Conservation (phyloP, 345 rosid species). For the Hibiscus syriacus region DNA sequence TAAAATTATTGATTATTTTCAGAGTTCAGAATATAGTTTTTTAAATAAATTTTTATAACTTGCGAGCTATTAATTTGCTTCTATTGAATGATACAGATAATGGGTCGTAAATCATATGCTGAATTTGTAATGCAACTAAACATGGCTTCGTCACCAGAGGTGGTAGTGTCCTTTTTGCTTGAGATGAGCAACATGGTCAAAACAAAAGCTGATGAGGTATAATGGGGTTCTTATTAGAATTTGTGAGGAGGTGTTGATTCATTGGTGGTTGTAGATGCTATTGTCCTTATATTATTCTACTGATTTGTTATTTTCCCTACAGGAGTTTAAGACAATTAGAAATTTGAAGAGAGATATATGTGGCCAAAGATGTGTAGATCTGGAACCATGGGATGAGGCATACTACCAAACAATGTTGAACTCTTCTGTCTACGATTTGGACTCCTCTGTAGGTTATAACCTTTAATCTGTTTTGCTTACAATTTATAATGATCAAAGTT, state of each 20-base stretch:
- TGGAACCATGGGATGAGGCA: conserved; percentile 97
- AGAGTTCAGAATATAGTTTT: not conserved
- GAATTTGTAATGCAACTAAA: conserved; percentile 62
- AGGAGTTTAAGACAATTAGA: conserved; percentile 68
- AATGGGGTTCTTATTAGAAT: not conserved
- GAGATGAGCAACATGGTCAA: conserved; percentile 73
- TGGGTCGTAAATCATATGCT: conserved; percentile 68
- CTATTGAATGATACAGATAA: conserved; percentile 39
- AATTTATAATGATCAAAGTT: conserved; percentile 1
- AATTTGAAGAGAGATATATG: conserved; percentile 55
- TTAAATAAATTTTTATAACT: not conserved
- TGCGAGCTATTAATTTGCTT: not conserved
- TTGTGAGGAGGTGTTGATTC: conserved; percentile 1
- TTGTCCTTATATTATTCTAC: conserved; percentile 7
- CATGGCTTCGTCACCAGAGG: conserved; percentile 78
- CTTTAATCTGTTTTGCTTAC: conserved; percentile 11
- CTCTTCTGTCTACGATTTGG: conserved; percentile 61
- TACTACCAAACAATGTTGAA: conserved; percentile 79
- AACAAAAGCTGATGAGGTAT: conserved; percentile 78
- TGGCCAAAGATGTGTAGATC: conserved; percentile 40
- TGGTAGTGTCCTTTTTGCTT: conserved; percentile 64
- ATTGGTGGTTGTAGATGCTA: conserved; percentile 7
- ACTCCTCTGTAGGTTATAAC: conserved; percentile 58
- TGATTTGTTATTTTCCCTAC: conserved; percentile 14
- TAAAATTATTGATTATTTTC: not conserved